Evolutionary conservation across 2,329 filamentous ascomycete genomes (phyloP).

Genomic region (Sodiomyces alkalinus): DNA sequence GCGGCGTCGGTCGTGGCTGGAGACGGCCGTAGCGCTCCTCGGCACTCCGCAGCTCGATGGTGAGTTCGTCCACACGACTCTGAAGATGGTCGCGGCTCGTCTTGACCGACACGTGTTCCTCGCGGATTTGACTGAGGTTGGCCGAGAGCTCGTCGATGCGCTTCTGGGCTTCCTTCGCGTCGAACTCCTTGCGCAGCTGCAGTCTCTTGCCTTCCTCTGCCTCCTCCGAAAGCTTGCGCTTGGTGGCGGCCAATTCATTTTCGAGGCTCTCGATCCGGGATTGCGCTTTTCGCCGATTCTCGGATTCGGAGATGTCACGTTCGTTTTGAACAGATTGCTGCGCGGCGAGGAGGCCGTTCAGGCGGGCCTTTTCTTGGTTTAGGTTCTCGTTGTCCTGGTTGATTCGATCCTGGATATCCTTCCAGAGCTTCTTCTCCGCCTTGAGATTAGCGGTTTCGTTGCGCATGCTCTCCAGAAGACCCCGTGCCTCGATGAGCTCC

Average conservation of each 20-base stretch:
- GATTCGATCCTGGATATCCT: constrained; percentile 78
- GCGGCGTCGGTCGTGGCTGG: constrained; percentile 60
- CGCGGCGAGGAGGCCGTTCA: constrained; percentile 70
- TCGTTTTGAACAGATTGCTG: constrained; percentile 87
- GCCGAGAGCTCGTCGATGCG: constrained; percentile 82
- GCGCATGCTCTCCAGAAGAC: constrained; percentile 69
- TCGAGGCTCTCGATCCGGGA: constrained; percentile 65
- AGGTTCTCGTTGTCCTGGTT: constrained; percentile 78
- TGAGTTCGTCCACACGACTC: constrained; percentile 73
- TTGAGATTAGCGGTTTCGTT: constrained; percentile 88
- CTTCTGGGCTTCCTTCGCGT: constrained; percentile 75
- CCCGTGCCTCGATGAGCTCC: constrained; percentile 76
- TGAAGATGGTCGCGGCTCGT: constrained; percentile 84
- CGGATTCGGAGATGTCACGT: constrained; percentile 69
- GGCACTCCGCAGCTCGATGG: constrained; percentile 73
- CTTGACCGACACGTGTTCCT: constrained; percentile 75
- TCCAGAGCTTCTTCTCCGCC: constrained; percentile 89
- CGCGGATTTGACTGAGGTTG: constrained; percentile 64
- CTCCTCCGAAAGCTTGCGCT: constrained; percentile 73
- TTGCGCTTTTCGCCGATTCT: constrained; percentile 68
- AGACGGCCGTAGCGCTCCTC: constrained; percentile 76
- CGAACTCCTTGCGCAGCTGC: constrained; percentile 74
- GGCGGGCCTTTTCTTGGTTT: constrained; percentile 66
- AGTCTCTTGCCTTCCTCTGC: constrained; percentile 73
- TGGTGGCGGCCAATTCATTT: constrained; percentile 59